phyloP scores from a whole-genome alignment of 192 early-diverging fungal genomes.

The Backusella sp. region DNA sequence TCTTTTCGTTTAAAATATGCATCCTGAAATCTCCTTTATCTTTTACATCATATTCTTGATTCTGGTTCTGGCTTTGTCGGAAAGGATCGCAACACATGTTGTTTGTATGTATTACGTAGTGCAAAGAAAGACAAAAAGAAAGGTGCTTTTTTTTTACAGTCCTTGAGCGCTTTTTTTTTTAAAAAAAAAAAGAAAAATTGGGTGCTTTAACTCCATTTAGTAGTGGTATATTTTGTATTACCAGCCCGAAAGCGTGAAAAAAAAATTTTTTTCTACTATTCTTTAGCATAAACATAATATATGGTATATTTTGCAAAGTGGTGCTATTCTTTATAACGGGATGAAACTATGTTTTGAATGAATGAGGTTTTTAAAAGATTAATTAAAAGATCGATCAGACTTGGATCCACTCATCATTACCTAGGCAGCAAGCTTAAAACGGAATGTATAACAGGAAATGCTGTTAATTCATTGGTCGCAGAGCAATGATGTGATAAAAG shows the following conservation, averaged over 20 bases:
- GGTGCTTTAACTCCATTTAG: not conserved
- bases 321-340: not conserved
- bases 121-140: not conserved
- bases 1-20: constrained; percentile 13
- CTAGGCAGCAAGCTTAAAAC: not conserved
- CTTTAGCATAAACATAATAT: not conserved
- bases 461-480: not conserved
- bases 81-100: not conserved
- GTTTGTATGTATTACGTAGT: constrained; percentile 1
- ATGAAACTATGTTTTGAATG: not conserved
- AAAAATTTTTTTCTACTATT: not conserved
- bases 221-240: constrained; percentile 5
- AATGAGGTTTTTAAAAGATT: not conserved
- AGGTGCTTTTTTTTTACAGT: not conserved
- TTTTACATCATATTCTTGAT: constrained; percentile 20
- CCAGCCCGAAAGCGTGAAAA: not conserved
- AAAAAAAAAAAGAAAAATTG: not conserved
- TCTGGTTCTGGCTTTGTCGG: not conserved
- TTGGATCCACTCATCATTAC: not conserved
- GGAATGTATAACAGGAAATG: not conserved
- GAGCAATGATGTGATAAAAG: not conserved
- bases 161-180: not conserved
- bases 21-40: constrained; percentile 37
- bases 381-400: not conserved
- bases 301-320: not conserved